Evolutionary conservation across 139 green algal genomes (phyloP).

Genomic region (Microglena sp.): DNA sequence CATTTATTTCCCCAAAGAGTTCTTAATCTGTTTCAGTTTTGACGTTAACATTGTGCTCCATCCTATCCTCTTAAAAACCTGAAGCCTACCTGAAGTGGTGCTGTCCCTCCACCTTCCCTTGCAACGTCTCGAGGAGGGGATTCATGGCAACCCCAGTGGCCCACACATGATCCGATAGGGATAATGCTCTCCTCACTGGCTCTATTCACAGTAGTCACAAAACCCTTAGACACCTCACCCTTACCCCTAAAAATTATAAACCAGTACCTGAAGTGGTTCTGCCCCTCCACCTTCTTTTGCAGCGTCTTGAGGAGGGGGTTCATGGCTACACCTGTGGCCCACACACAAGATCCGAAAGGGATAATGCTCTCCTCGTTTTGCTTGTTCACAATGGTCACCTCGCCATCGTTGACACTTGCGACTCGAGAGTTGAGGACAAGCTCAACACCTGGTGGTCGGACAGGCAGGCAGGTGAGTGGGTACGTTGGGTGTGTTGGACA

Average conservation of each 20-base stretch:
- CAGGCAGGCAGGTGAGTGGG: too few species aligned
- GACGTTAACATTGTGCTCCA: too few species aligned
- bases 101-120: conserved; percentile 60
- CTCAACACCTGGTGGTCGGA: conserved; percentile 33
- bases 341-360: conserved; percentile 81
- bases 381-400: conserved; percentile 51
- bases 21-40: too few species aligned
- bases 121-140: conserved; percentile 74
- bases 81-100: conserved; percentile 78
- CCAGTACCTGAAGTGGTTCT: conserved; percentile 76
- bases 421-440: conserved; percentile 75
- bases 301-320: conserved; percentile 80
- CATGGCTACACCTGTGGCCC: conserved; percentile 82
- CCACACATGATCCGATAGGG: conserved; percentile 84
- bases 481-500: too few species aligned
- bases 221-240: too few species aligned
- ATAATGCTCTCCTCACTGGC: conserved; percentile 39
- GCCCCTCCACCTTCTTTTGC: conserved; percentile 53
- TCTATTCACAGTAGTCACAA: conserved; percentile 54
- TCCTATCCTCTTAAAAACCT: too few species aligned
- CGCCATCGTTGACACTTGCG: conserved; percentile 31
- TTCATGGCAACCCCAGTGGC: conserved; percentile 83
- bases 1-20: too few species aligned
- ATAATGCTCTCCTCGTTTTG: conserved; percentile 39
- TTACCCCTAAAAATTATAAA: too few species aligned